Percentiles rank a stretch among this genome's conserved stretches.
Conservation (phyloP, 441 rosid genomes). For the Eugenia klotzschiana region DNA sequence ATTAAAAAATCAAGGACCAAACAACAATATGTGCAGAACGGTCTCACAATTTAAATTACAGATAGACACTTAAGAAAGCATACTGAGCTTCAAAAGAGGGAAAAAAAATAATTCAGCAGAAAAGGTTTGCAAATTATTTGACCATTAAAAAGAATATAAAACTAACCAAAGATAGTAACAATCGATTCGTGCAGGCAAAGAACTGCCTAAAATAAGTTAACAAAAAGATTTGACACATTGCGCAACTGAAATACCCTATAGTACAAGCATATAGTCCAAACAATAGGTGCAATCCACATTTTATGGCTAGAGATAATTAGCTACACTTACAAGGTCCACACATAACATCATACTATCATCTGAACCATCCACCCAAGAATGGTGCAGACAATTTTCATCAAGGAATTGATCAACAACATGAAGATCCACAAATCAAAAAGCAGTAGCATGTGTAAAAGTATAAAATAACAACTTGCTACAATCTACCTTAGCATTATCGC, state of each 20-base stretch:
- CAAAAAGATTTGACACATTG: neutral
- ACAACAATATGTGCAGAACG: neutral
- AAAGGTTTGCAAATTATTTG: neutral
- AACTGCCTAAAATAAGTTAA: neutral
- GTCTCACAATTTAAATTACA: neutral
- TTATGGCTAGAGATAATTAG: neutral
- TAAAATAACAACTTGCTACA: neutral
- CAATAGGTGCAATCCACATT: neutral
- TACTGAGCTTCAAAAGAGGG: neutral
- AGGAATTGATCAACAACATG: neutral
- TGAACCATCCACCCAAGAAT: neutral
- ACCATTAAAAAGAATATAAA: neutral
- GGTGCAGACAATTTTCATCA: neutral
- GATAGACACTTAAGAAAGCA: neutral
- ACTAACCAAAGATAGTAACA: neutral
- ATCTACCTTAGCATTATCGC: slow-evolving; percentile 52
- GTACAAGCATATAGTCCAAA: neutral
- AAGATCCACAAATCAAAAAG: neutral
- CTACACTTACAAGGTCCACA: neutral
- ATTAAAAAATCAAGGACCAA: neutral
- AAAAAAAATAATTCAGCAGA: neutral
- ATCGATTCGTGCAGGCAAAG: neutral
- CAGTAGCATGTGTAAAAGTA: neutral
- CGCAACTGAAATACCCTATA: neutral
- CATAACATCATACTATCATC: neutral